Evolutionary conservation across 2,329 filamentous ascomycete species (phyloP), one percentile per base, ranked within the genome.

Genomic region (Anthostomella pinea): DNA sequence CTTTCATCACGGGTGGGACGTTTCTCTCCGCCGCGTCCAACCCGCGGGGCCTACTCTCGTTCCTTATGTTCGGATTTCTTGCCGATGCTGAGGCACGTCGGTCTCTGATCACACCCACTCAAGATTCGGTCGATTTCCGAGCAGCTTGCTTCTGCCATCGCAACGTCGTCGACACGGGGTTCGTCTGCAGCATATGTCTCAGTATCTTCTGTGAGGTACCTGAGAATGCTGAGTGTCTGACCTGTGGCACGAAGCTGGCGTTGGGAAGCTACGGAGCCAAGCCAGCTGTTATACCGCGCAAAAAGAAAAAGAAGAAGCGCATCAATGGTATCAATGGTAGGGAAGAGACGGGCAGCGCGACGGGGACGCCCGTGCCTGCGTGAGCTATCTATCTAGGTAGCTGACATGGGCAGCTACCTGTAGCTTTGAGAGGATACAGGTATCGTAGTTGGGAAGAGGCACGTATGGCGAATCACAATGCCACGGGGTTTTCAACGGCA

Each of bases 111-210:
- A 70, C 84, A 4, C 90, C 93, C 0, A 87, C 85, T 6, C 83
- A 87, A 23, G 85, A 90, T 38, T 82, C 85, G 28, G 89, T 98
- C 27, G 94, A 98, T 65, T 98, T 98, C 61, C 81, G 93, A 27
- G 91, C 94, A n/a, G 93, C 93, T 3, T 98, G 93, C 60, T 98
- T 98, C 67, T 98, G 93, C 60, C 93, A 98, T 65, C 77, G 91
- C 33, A 80, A 79, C 22, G 88, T 97, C 14, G 84, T 98, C 27
- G 88, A 96, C 63, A 80, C 90, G 2, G 93, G 90, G 7, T 98
- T 87, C 59, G 91, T 98, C 23, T 98, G 93, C 69, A 95, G 87
- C 43, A 89, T 98, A 51, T 98, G 93, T 58, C 70, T 98, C 28
- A 95, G 87, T 62, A 98, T 95, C 53, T 95, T 95, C 60, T 95